Percentiles rank a stretch among this genome's conserved stretches.
Evolutionary conservation across 1,284 basidiomycete genomes (phyloP).

Genomic region (Takashimella tepidaria): DNA sequence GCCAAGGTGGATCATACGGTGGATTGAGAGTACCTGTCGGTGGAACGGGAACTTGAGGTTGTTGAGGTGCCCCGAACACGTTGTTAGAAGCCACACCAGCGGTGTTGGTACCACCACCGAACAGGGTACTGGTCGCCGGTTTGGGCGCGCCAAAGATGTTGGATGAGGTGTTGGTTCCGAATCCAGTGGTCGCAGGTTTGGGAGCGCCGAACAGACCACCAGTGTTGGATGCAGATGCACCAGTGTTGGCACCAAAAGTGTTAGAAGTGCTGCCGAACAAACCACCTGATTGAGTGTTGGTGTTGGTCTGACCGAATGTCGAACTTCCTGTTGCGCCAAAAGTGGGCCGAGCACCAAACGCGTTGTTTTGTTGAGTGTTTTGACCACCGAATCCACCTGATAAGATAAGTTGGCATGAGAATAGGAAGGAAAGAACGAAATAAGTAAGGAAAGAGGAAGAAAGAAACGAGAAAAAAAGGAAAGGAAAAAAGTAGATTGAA

Average conservation of each 20-base stretch:
- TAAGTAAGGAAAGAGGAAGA: no score
- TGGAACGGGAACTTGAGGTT: constrained; percentile 19
- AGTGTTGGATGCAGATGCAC: constrained; percentile 24
- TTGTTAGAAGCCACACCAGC: not conserved
- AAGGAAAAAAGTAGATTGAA: no score
- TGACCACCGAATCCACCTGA: constrained; percentile 15
- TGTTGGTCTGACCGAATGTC: constrained; percentile 1
- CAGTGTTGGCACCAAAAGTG: constrained; percentile 42
- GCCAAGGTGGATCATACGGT: constrained; percentile 42
- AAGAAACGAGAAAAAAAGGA: no score
- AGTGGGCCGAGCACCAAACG: constrained; percentile 35
- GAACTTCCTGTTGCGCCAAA: constrained; percentile 37
- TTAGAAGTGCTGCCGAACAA: constrained; percentile 32
- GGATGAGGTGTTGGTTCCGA: constrained; percentile 19
- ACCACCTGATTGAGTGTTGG: constrained; percentile 14
- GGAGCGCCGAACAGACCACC: constrained; percentile 40
- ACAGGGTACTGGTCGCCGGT: constrained; percentile 11
- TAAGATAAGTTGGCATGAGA: no score
- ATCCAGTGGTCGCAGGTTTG: constrained; percentile 32
- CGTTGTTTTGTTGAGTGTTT: constrained; percentile 17
- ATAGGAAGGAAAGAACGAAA: no score
- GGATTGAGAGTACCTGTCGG: constrained; percentile 36
- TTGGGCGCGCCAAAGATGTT: constrained; percentile 21
- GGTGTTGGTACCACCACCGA: constrained; percentile 13
- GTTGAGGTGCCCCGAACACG: not conserved